Evolutionary conservation across 495 filamentous ascomycete genomes (phyloP).

Genomic region (Penicillium angulare): DNA sequence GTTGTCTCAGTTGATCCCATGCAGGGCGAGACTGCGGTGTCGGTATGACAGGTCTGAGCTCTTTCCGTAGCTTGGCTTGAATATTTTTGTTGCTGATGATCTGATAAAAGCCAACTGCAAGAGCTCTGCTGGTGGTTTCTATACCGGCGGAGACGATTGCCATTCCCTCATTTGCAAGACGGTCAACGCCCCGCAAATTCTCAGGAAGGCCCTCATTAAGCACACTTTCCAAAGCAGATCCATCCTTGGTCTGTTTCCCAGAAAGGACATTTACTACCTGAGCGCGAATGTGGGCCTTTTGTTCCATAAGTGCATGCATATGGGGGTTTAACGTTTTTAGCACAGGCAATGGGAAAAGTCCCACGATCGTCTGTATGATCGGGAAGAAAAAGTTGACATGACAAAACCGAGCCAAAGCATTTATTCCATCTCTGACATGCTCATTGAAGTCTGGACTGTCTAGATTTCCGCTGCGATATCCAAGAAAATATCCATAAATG

Average conservation of each 20-base stretch:
- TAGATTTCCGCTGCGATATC: conserved; percentile 19
- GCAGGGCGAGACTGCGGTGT: conserved; percentile 20
- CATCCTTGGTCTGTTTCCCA: background rate
- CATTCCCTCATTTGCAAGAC: conserved; percentile 41
- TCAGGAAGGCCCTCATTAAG: conserved; percentile 11
- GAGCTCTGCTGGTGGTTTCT: conserved; percentile 34
- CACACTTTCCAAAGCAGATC: conserved; percentile 9
- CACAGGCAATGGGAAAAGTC: background rate
- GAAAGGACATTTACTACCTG: conserved; percentile 2
- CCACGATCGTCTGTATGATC: background rate
- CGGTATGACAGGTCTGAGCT: conserved; percentile 34
- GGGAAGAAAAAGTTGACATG: conserved; percentile 21
- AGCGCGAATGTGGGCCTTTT: conserved; percentile 11
- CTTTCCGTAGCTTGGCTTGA: conserved; percentile 23
- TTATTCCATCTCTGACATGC: conserved; percentile 22
- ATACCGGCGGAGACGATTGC: conserved; percentile 41
- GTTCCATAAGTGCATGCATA: conserved; percentile 8
- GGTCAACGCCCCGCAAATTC: conserved; percentile 12
- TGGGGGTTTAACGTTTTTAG: conserved; percentile 6
- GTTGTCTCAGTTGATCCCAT: conserved; percentile 44
- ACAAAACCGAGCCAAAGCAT: conserved; percentile 10
- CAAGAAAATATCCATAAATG: conserved; percentile 27
- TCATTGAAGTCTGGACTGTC: conserved; percentile 26
- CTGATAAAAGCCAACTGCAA: conserved; percentile 18
- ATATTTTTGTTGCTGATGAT: conserved; percentile 9